Percentiles rank a stretch among this genome's conserved stretches.
These are phyloP conservation scores for Calonectria ilicicola DNA, from an alignment of 2,329 filamentous ascomycete genomes.

Conservation along the genomic window DNA sequence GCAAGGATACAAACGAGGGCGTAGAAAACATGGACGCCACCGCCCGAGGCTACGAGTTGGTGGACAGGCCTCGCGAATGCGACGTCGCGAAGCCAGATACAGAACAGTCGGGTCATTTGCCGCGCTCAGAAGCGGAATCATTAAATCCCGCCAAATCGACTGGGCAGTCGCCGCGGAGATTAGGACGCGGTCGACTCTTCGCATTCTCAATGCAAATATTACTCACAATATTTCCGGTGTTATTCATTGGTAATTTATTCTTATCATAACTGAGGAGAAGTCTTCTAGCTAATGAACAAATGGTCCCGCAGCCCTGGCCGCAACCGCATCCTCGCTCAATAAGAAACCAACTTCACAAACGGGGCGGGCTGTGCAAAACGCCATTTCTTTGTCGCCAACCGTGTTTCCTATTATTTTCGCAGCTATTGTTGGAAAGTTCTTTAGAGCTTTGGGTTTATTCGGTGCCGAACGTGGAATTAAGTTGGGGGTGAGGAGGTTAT, in stretches of 20 bases:
- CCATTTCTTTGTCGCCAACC: conserved; percentile 3
- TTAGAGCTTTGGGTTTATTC: conserved; percentile 3
- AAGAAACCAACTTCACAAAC: not conserved
- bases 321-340: not conserved
- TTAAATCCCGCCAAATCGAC: not conserved
- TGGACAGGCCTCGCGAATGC: not conserved
- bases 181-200: not conserved
- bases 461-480: conserved; percentile 16
- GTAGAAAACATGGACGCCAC: not conserved
- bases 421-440: conserved; percentile 8
- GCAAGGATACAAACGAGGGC: not conserved
- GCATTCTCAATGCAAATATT: not conserved
- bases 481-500: not conserved
- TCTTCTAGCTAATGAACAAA: not conserved
- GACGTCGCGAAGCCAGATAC: not conserved
- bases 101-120: not conserved
- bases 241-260: not conserved
- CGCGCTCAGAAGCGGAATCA: not conserved
- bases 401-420: conserved; percentile 16
- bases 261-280: not conserved
- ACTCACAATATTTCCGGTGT: not conserved
- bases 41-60: not conserved
- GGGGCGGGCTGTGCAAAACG: not conserved
- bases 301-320: not conserved
- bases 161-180: not conserved